Conservation (phyloP, 352 stramenopile genomes). For the Pythium brachiatum region DNA sequence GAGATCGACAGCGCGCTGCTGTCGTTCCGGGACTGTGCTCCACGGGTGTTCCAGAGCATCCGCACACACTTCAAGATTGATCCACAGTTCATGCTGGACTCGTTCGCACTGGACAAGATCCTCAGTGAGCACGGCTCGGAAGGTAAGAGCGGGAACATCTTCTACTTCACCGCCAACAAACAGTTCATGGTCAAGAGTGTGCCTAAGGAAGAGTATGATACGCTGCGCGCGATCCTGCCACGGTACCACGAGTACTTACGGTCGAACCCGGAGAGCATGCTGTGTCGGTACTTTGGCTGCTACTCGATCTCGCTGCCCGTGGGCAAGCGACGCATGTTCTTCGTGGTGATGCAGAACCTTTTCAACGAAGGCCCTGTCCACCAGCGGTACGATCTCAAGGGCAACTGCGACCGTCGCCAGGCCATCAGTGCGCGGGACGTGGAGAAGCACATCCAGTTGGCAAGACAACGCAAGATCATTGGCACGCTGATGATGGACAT, state of each 20-base stretch:
- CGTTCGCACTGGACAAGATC: conserved; percentile 68
- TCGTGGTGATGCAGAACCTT: conserved; percentile 87
- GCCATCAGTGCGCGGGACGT: conserved; percentile 62
- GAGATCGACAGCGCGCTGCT: conserved; percentile 48
- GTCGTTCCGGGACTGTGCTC: conserved; percentile 72
- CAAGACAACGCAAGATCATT: conserved; percentile 58
- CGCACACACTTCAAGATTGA: conserved; percentile 75
- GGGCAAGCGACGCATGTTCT: conserved; percentile 83
- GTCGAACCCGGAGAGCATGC: conserved; percentile 66
- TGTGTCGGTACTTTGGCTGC: conserved; percentile 83
- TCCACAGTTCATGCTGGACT: conserved; percentile 65
- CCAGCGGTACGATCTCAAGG: conserved; percentile 81
- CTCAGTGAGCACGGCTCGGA: conserved; percentile 79
- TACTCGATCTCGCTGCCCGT: conserved; percentile 85
- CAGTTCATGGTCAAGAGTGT: conserved; percentile 90
- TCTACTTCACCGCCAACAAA: conserved; percentile 88
- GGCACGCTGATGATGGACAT: conserved; percentile 84
- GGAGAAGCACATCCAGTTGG: conserved; percentile 59
- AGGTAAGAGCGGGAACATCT: conserved; percentile 85
- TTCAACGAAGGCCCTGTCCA: conserved; percentile 80
- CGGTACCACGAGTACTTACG: conserved; percentile 81
- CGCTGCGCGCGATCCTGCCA: conserved; percentile 73
- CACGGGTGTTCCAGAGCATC: conserved; percentile 77
- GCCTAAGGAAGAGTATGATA: conserved; percentile 82
- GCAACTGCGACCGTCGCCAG: conserved; percentile 72